phyloP scores from a whole-genome alignment of 73 alveolate genomes.

The Durusdinium trenchii region DNA sequence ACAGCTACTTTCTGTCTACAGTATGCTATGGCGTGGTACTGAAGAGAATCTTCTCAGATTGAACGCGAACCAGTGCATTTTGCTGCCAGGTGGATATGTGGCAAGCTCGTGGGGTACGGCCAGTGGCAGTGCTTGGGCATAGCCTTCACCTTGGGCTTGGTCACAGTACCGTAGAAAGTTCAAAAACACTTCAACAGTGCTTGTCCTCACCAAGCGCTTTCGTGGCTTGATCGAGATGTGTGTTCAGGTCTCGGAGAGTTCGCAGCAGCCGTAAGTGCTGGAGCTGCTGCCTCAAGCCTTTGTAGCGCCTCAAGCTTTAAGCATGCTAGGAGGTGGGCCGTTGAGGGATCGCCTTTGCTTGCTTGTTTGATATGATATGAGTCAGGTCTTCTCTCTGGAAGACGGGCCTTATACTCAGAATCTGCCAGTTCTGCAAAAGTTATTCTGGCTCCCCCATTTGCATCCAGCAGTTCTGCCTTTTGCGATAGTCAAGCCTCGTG shows the following conservation, averaged over 20 bases:
- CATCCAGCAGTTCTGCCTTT: no score
- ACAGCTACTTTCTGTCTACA: conserved; percentile 46
- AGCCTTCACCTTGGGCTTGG: no score
- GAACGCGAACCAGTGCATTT: neutral
- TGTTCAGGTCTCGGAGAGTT: conserved; percentile 59
- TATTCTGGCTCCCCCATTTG: no score
- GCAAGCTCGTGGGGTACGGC: conserved; percentile 75
- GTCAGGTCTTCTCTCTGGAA: conserved; percentile 53
- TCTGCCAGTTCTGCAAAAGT: neutral
- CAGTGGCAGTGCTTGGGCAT: conserved; percentile 85
- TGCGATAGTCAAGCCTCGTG: no score
- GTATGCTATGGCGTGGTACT: conserved; percentile 38
- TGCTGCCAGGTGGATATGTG: conserved; percentile 38
- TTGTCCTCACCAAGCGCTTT: neutral
- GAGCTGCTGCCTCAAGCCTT: no score
- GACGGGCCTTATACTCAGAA: neutral
- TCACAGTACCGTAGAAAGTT: no score
- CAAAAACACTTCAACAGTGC: neutral
- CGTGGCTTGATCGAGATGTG: neutral
- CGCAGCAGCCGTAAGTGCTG: conserved; percentile 72
- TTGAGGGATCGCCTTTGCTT: no score
- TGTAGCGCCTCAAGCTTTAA: no score
- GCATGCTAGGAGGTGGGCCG: no score
- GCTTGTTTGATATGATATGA: no score
- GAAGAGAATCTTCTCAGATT: neutral